These are phyloP conservation scores for Didymellaceae sp. DNA, from an alignment of 2,329 filamentous ascomycete genomes.

Conservation along the genomic window DNA sequence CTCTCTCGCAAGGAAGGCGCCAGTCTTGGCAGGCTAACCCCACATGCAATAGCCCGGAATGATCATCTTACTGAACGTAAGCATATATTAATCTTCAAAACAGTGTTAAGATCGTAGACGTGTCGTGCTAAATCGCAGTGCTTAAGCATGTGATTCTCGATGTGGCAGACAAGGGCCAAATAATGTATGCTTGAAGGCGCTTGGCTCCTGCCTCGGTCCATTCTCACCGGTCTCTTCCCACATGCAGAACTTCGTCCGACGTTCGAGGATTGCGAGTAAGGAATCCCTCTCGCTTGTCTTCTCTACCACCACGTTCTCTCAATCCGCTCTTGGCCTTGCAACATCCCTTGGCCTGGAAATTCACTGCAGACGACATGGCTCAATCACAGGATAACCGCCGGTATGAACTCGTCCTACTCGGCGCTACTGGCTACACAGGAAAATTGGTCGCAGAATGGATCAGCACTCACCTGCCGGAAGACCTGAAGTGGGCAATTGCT, in stretches of 20 bases:
- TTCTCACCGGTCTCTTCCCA: conserved; percentile 23
- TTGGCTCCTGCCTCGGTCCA: conserved; percentile 27
- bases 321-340: conserved; percentile 13
- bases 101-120: too few species aligned
- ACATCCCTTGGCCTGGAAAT: conserved; percentile 6
- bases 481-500: conserved; percentile 86
- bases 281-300: conserved; percentile 15
- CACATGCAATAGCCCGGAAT: conserved; percentile 6
- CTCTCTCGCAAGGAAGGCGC: background rate
- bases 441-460: conserved; percentile 79
- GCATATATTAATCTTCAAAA: background rate
- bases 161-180: conserved; percentile 4
- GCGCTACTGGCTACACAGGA: conserved; percentile 84
- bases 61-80: conserved; percentile 1
- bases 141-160: background rate
- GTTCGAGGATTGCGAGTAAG: conserved; percentile 17
- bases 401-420: conserved; percentile 71
- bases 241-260: conserved; percentile 33
- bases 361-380: conserved; percentile 29
- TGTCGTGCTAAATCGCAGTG: too few species aligned
- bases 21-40: conserved; percentile 12
- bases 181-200: conserved; percentile 8
- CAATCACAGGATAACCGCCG: conserved; percentile 46
- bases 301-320: conserved; percentile 17
- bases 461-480: conserved; percentile 70